Conservation (phyloP, 192 early-diverging fungal species). For the Coemansia pectinata region DNA sequence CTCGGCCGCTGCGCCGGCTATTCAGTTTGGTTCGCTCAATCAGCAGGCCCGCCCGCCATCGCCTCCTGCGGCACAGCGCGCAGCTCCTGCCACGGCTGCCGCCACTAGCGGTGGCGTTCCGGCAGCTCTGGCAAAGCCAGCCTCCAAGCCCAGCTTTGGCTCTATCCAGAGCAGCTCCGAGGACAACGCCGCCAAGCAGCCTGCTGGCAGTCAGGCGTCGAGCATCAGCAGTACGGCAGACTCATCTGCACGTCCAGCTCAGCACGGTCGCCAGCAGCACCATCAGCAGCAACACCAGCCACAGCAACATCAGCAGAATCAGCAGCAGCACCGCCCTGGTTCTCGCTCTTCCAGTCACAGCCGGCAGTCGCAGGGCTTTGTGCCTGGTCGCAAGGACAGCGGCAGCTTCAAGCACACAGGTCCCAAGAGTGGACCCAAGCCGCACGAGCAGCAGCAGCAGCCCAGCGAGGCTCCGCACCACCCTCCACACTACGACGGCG, state of each 20-base stretch:
- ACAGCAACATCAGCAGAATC: slow-evolving; percentile 31
- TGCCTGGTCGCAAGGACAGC: slow-evolving; percentile 28
- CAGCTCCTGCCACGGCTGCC: slow-evolving; percentile 7
- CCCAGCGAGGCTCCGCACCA: slow-evolving; percentile 10
- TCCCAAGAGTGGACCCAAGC: slow-evolving; percentile 36
- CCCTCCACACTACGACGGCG: slow-evolving; percentile 7
- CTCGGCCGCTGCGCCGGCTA: slow-evolving; percentile 26
- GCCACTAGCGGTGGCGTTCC: slow-evolving; percentile 55
- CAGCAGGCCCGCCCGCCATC: slow-evolving; percentile 41
- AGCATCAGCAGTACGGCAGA: slow-evolving; percentile 9
- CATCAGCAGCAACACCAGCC: slow-evolving; percentile 1
- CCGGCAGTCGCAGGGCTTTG: slow-evolving; percentile 42
- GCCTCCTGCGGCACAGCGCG: slow-evolving; percentile 31
- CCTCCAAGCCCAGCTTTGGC: slow-evolving; percentile 55
- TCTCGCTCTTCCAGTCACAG: slow-evolving; percentile 47
- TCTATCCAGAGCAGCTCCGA: slow-evolving; percentile 31
- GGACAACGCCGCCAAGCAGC: slow-evolving; percentile 16
- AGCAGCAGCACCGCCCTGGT: slow-evolving; percentile 43
- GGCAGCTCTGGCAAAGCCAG: slow-evolving; percentile 28
- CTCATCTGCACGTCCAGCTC: slow-evolving; percentile 1
- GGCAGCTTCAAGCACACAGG: slow-evolving; percentile 33
- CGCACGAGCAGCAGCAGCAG: slow-evolving; percentile 18
- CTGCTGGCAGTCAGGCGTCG: not conserved
- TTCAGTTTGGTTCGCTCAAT: slow-evolving; percentile 58
- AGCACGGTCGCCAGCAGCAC: slow-evolving; percentile 32